These are phyloP conservation scores for Cladophialophora yegresii DNA, from an alignment of 2,329 filamentous ascomycete genomes.

Conservation along the genomic window DNA sequence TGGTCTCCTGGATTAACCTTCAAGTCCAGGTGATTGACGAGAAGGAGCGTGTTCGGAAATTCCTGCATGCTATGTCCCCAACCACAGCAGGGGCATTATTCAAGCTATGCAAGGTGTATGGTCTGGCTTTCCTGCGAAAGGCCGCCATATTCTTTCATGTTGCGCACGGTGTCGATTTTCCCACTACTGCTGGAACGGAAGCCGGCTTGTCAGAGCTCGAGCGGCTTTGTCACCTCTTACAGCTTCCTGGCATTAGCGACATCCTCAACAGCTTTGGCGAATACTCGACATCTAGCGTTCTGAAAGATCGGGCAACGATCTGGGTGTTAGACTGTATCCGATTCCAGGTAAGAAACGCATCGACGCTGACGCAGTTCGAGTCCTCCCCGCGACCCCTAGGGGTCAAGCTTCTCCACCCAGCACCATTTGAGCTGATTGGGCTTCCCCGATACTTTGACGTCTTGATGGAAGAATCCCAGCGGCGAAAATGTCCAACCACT, in stretches of 20 bases:
- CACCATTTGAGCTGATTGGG: conserved; percentile 90
- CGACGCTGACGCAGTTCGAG: conserved; percentile 39
- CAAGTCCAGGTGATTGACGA: conserved; percentile 9
- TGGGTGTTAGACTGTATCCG: conserved; percentile 71
- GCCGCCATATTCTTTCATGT: conserved; percentile 79
- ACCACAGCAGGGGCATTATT: conserved; percentile 25
- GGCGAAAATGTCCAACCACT: conserved; percentile 79
- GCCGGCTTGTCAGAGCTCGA: conserved; percentile 75
- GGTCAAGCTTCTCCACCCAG: conserved; percentile 71
- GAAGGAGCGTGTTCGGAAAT: neutral
- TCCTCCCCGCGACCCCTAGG: conserved; percentile 40
- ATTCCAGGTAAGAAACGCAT: conserved; percentile 36
- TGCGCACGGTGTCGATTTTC: conserved; percentile 85
- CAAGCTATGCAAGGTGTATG: conserved; percentile 70
- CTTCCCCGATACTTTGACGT: conserved; percentile 89
- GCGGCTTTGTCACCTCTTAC: conserved; percentile 73
- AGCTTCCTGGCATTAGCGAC: conserved; percentile 75
- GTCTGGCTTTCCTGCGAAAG: conserved; percentile 87
- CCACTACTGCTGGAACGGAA: conserved; percentile 64
- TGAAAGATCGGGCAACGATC: conserved; percentile 58
- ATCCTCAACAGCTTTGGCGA: conserved; percentile 65
- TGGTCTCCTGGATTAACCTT: conserved; percentile 20
- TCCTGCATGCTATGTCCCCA: conserved; percentile 15
- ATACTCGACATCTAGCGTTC: conserved; percentile 44
- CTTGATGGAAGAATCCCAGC: conserved; percentile 87